A percentile compares a stretch with the other conserved stretches of the same genome.
Conservation (phyloP, 2,329 filamentous ascomycete species). For the Fusarium sarcochroum region DNA sequence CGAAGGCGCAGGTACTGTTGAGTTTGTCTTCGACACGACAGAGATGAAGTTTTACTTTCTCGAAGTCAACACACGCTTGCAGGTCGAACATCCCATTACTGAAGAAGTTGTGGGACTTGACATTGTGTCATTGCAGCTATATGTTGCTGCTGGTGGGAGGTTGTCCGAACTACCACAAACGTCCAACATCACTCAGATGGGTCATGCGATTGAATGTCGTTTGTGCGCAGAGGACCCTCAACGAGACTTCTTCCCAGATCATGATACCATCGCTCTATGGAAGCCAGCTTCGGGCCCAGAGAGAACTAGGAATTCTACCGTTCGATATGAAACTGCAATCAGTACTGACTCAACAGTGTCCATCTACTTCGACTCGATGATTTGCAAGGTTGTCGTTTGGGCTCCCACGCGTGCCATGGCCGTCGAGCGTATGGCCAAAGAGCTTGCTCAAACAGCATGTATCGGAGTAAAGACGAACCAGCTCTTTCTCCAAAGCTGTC, state of each 20-base stretch:
- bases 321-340: background rate
- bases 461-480: background rate
- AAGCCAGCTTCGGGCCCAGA: background rate
- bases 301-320: background rate
- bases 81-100: constrained; percentile 59
- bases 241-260: constrained; percentile 53
- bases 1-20: background rate
- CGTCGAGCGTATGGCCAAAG: background rate
- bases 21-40: constrained; percentile 50
- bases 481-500: background rate
- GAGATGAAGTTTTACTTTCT: constrained; percentile 58
- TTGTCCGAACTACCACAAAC: background rate
- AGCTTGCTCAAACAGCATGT: background rate
- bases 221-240: constrained; percentile 60
- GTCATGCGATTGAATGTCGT: constrained; percentile 60
- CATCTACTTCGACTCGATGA: background rate
- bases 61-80: constrained; percentile 61
- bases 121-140: background rate
- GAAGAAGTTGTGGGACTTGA: constrained; percentile 28
- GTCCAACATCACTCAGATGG: background rate
- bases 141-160: background rate
- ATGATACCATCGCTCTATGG: background rate
- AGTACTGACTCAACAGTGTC: background rate
- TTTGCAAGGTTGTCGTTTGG: background rate
- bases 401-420: background rate